Percentiles rank a stretch among this genome's conserved stretches.
Conservation (phyloP, 805 yeast species). For the Crinitomyces ghanaensis region DNA sequence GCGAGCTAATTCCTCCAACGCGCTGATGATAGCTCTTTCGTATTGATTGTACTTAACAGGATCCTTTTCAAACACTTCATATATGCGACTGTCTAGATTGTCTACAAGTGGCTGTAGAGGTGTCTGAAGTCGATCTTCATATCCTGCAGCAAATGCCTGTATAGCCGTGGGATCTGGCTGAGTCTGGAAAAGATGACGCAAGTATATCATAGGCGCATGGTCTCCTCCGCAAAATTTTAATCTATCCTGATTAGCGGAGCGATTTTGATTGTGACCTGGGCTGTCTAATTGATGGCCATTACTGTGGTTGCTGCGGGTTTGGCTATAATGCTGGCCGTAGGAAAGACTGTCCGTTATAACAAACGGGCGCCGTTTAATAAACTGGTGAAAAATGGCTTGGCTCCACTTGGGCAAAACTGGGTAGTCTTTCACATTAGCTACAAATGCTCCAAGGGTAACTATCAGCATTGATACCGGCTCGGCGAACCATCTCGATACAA, state of each 20-base stretch:
- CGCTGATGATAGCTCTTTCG: constrained; percentile 48
- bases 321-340: constrained; percentile 36
- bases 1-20: constrained; percentile 33
- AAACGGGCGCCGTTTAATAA: constrained; percentile 32
- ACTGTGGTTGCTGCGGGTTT: too few relatives aligned
- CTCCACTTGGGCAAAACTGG: constrained; percentile 54
- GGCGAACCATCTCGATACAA: constrained; percentile 51
- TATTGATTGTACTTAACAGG: constrained; percentile 56
- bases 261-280: constrained; percentile 1
- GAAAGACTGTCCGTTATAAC: constrained; percentile 44
- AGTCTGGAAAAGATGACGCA: constrained; percentile 16
- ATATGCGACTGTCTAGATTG: constrained; percentile 47
- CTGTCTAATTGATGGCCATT: background rate
- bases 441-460: constrained; percentile 44
- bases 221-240: constrained; percentile 17
- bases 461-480: constrained; percentile 54
- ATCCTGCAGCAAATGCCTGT: constrained; percentile 25
- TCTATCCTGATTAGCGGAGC: constrained; percentile 6
- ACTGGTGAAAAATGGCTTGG: constrained; percentile 38
- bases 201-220: constrained; percentile 15
- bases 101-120: constrained; percentile 68
- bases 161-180: constrained; percentile 21
- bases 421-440: constrained; percentile 46
- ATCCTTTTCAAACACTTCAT: constrained; percentile 64
- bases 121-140: constrained; percentile 36